These are phyloP conservation scores for Coemansia sp. DNA, from an alignment of 192 early-diverging fungal species.

Conservation along the genomic window DNA sequence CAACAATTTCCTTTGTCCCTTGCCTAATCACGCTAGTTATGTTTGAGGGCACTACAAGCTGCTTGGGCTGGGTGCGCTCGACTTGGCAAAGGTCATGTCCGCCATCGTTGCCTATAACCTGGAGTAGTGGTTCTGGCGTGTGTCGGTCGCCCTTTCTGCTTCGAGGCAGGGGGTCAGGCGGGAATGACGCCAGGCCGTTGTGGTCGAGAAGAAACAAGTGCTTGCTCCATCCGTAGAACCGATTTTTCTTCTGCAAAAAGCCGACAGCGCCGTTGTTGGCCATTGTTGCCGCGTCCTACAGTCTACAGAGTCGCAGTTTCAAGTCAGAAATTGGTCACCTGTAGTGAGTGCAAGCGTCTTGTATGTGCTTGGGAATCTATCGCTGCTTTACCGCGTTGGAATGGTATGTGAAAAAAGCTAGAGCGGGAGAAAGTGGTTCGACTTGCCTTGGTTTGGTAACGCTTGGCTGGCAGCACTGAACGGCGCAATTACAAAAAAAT, in stretches of 20 bases:
- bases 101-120: conserved; percentile 21
- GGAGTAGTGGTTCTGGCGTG: neutral
- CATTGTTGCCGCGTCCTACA: neutral
- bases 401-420: no score
- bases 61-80: conserved; percentile 16
- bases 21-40: conserved; percentile 17
- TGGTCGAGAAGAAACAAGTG: conserved; percentile 25
- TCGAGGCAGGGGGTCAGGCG: conserved; percentile 7
- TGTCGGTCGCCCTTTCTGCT: neutral
- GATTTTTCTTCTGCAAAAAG: conserved; percentile 39
- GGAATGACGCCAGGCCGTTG: conserved; percentile 19
- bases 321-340: neutral
- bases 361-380: neutral
- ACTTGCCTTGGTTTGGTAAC: neutral
- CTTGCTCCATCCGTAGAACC: conserved; percentile 49
- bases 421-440: neutral
- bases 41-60: conserved; percentile 9
- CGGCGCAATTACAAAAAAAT: neutral
- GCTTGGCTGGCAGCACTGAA: neutral
- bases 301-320: neutral
- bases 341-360: neutral
- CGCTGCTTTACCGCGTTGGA: no score
- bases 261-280: conserved; percentile 13
- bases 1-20: conserved; percentile 23
- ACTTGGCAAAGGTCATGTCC: conserved; percentile 11